phyloP scores from a whole-genome alignment of 352 stramenopile genomes.

The Pythium dissimile region DNA sequence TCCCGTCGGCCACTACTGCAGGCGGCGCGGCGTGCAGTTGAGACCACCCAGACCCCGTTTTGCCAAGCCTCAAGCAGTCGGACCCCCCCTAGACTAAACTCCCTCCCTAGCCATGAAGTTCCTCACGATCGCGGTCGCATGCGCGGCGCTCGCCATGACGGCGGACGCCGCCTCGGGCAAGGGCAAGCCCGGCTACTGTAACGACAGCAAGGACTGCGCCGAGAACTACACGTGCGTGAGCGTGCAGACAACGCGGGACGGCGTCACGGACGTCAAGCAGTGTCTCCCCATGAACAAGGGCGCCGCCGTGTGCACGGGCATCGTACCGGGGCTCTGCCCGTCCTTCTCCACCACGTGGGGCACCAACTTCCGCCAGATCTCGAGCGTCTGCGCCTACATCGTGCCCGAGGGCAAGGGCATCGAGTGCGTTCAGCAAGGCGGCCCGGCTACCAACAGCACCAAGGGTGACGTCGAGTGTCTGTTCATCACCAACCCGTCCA shows the following conservation, averaged over 20 bases:
- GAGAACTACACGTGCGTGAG: slow-evolving; percentile 57
- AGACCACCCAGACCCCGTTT: neutral
- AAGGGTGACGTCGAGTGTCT: slow-evolving; percentile 37
- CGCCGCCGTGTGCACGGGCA: slow-evolving; percentile 59
- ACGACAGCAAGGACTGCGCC: slow-evolving; percentile 47
- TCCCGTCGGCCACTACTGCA: neutral
- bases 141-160: slow-evolving; percentile 22
- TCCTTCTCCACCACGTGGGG: slow-evolving; percentile 73
- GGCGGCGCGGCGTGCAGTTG: no score
- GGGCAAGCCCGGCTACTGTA: slow-evolving; percentile 55
- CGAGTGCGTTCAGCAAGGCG: slow-evolving; percentile 26
- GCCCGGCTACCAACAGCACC: slow-evolving; percentile 13
- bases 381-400: slow-evolving; percentile 62
- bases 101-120: slow-evolving; percentile 8
- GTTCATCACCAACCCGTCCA: slow-evolving; percentile 13
- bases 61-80: neutral
- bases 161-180: slow-evolving; percentile 43
- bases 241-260: slow-evolving; percentile 73
- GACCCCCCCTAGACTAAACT: neutral
- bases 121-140: neutral
- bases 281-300: slow-evolving; percentile 50
- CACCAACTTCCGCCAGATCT: slow-evolving; percentile 58
- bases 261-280: slow-evolving; percentile 71
- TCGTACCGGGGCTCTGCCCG: slow-evolving; percentile 52
- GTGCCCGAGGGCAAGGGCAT: slow-evolving; percentile 48